phyloP scores from a whole-genome alignment of 352 stramenopile genomes.

The Globisporangium splendens region DNA sequence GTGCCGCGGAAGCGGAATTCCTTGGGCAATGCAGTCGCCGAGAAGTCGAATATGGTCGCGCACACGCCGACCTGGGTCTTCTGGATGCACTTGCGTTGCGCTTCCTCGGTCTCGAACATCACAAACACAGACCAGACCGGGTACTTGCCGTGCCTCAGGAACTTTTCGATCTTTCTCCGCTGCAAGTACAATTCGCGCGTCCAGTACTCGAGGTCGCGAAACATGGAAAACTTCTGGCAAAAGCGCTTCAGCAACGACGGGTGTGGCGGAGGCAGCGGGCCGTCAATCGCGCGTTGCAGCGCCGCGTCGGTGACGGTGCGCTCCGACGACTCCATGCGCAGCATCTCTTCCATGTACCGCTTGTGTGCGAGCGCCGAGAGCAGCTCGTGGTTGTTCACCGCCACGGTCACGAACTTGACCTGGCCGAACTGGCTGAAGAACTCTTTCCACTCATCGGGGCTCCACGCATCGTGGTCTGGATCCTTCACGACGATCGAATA shows the following conservation, averaged over 20 bases:
- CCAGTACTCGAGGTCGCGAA: slow-evolving; percentile 63
- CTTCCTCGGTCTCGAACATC: slow-evolving; percentile 74
- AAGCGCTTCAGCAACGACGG: slow-evolving; percentile 23
- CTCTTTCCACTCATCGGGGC: slow-evolving; percentile 59
- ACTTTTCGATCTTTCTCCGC: slow-evolving; percentile 30
- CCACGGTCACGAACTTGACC: slow-evolving; percentile 70
- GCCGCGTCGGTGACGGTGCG: slow-evolving; percentile 20
- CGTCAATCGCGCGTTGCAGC: slow-evolving; percentile 34
- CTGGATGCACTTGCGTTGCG: slow-evolving; percentile 45
- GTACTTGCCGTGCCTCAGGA: slow-evolving; percentile 40
- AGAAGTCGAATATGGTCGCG: slow-evolving; percentile 37
- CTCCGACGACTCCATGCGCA: slow-evolving; percentile 61
- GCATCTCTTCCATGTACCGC: slow-evolving; percentile 66
- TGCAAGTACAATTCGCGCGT: slow-evolving; percentile 42
- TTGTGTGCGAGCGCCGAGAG: slow-evolving; percentile 57
- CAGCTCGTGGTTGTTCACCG: slow-evolving; percentile 56
- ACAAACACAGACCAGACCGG: slow-evolving; percentile 72
- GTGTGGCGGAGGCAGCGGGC: slow-evolving; percentile 16
- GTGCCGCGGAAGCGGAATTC: slow-evolving; percentile 55
- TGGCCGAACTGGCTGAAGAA: slow-evolving; percentile 70
- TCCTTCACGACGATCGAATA: slow-evolving; percentile 76
- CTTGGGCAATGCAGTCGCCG: slow-evolving; percentile 23
- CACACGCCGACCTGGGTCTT: slow-evolving; percentile 49
- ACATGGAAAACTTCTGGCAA: slow-evolving; percentile 37
- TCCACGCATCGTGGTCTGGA: slow-evolving; percentile 56